A percentile compares a stretch with the other conserved stretches of the same genome.
Conservation (phyloP, 768 basidiomycete genomes). For the Strobilomyces confusus region DNA sequence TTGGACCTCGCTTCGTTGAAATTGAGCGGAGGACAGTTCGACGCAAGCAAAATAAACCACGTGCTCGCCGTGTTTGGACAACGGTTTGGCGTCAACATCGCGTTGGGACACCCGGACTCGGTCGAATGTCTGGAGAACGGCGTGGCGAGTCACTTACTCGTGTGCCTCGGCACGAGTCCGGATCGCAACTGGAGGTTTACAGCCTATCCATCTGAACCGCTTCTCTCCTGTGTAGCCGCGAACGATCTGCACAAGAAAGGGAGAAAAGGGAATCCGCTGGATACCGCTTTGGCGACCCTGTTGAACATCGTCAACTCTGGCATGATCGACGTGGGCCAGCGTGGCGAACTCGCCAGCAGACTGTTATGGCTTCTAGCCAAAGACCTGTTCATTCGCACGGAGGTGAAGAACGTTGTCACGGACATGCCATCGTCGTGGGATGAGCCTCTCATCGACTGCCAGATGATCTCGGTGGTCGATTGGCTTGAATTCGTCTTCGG, state of each 20-base stretch:
- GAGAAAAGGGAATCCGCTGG: background rate
- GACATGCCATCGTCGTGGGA: too few species aligned
- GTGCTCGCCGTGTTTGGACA: constrained; percentile 3
- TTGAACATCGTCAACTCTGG: background rate
- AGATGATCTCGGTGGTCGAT: constrained; percentile 8
- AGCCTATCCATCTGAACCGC: constrained; percentile 15
- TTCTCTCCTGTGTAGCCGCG: constrained; percentile 11
- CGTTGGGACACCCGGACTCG: constrained; percentile 1
- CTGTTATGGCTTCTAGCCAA: constrained; percentile 4
- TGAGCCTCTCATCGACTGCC: constrained; percentile 3
- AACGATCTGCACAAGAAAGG: constrained; percentile 1
- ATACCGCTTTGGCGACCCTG: background rate
- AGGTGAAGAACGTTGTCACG: background rate
- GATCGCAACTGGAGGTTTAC: constrained; percentile 12
- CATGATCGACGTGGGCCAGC: constrained; percentile 6
- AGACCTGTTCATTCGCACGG: background rate
- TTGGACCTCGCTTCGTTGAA: background rate
- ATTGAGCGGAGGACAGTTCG: background rate
- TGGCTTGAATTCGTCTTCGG: constrained; percentile 15
- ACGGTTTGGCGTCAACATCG: constrained; percentile 3
- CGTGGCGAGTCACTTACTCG: constrained; percentile 13
- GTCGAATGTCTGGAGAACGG: background rate
- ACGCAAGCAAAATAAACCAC: background rate
- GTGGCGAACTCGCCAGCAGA: too few species aligned
- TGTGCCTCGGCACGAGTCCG: constrained; percentile 6